A percentile compares a stretch with the other conserved stretches of the same genome.
These are phyloP conservation scores for Ambrosia hybrid DNA, from an alignment of 140 eudicot species.

Conservation along the genomic window DNA sequence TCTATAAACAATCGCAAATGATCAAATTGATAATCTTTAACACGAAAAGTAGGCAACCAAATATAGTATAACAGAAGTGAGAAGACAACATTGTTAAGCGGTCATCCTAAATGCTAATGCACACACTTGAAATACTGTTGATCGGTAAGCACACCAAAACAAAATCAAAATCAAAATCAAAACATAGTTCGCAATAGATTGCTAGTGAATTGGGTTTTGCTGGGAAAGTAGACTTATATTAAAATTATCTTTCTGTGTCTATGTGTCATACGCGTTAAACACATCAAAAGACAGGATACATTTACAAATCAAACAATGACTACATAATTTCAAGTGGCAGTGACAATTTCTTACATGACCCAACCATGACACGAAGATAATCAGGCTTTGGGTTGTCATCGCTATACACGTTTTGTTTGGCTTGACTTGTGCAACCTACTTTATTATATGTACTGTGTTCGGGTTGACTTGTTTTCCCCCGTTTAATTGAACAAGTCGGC, in stretches of 20 bases:
- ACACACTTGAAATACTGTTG: not conserved
- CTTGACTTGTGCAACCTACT: not conserved
- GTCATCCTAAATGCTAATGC: not conserved
- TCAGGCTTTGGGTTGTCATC: not conserved
- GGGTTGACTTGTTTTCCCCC: not conserved
- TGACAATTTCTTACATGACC: not conserved
- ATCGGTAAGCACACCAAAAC: no score
- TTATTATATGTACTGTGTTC: not conserved
- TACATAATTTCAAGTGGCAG: not conserved
- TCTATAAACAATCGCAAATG: constrained; percentile 43
- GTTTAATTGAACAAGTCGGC: not conserved
- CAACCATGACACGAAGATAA: not conserved
- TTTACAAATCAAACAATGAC: not conserved
- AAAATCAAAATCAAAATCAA: no score
- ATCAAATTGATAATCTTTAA: not conserved
- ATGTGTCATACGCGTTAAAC: constrained; percentile 1
- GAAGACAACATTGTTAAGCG: not conserved
- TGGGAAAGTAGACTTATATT: not conserved
- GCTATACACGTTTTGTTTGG: not conserved
- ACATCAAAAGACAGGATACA: not conserved
- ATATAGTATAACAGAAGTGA: not conserved
- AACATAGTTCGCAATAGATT: no score
- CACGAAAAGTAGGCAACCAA: not conserved
- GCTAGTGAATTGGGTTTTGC: not conserved
- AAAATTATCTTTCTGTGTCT: not conserved